Evolutionary conservation across 192 early-diverging fungal genomes (phyloP).

Genomic region (Coemansia sp.): DNA sequence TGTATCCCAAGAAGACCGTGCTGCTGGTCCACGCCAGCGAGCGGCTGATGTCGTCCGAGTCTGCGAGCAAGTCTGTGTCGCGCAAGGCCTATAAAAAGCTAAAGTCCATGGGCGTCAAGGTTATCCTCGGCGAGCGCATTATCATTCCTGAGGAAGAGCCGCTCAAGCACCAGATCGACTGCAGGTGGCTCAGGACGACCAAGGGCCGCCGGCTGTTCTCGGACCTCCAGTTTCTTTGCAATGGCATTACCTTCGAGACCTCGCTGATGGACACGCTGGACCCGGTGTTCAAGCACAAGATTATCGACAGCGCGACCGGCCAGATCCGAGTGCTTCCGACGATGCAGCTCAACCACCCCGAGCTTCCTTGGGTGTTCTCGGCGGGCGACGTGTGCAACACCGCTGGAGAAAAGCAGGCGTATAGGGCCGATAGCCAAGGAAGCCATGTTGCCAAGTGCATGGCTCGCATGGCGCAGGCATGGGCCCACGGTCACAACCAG

Average conservation of each 20-base stretch:
- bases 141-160: slow-evolving; percentile 66
- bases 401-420: slow-evolving; percentile 53
- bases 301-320: slow-evolving; percentile 58
- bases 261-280: slow-evolving; percentile 61
- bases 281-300: slow-evolving; percentile 41
- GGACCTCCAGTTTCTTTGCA: slow-evolving; percentile 68
- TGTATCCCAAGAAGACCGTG: slow-evolving; percentile 42
- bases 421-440: slow-evolving; percentile 53
- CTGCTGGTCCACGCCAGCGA: slow-evolving; percentile 38
- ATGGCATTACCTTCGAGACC: slow-evolving; percentile 75
- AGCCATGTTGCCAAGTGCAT: slow-evolving; percentile 52
- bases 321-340: slow-evolving; percentile 72
- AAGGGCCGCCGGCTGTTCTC: slow-evolving; percentile 52
- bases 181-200: slow-evolving; percentile 53
- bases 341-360: slow-evolving; percentile 70
- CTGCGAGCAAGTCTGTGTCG: slow-evolving; percentile 53
- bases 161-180: slow-evolving; percentile 26
- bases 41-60: slow-evolving; percentile 45
- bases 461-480: slow-evolving; percentile 52
- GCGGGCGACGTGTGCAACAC: slow-evolving; percentile 68
- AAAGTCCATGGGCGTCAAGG: slow-evolving; percentile 54
- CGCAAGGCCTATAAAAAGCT: slow-evolving; percentile 59
- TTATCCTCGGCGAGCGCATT: slow-evolving; percentile 62
- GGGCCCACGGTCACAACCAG: slow-evolving; percentile 37
- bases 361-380: slow-evolving; percentile 73